These are phyloP conservation scores for Passiflora organensis DNA, from an alignment of 345 rosid genomes.

Conservation along the genomic window DNA sequence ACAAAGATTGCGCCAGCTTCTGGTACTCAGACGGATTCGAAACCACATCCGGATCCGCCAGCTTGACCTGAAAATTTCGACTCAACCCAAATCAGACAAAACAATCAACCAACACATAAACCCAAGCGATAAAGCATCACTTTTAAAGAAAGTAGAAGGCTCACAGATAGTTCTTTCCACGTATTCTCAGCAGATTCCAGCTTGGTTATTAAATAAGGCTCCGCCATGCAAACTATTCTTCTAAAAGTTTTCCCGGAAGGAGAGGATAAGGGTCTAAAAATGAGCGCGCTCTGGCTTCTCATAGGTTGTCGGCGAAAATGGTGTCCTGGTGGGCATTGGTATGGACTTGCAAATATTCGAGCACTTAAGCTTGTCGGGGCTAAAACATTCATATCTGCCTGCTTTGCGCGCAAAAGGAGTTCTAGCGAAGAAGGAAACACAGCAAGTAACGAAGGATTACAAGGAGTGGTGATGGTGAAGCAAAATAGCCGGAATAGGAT, in stretches of 20 bases:
- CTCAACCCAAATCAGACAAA: neutral
- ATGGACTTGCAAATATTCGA: slow-evolving; percentile 28
- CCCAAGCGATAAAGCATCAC: too few relatives aligned
- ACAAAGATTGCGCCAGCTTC: slow-evolving; percentile 76
- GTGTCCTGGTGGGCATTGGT: slow-evolving; percentile 12
- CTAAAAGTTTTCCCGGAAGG: slow-evolving; percentile 29
- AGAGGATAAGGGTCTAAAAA: slow-evolving; percentile 21
- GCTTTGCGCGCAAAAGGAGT: neutral
- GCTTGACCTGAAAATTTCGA: slow-evolving; percentile 49
- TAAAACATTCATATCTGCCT: slow-evolving; percentile 34
- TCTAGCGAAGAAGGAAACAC: neutral
- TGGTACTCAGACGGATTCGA: slow-evolving; percentile 77
- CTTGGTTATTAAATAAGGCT: slow-evolving; percentile 68
- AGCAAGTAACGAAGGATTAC: neutral
- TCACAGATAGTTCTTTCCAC: slow-evolving; percentile 88
- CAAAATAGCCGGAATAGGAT: neutral
- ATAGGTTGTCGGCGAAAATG: slow-evolving; percentile 17
- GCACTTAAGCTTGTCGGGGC: slow-evolving; percentile 37
- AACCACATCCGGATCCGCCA: slow-evolving; percentile 86
- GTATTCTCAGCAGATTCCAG: slow-evolving; percentile 94
- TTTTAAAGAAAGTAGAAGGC: slow-evolving; percentile 5
- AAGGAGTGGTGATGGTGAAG: too few relatives aligned
- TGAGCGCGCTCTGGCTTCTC: slow-evolving; percentile 16
- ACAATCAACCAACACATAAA: neutral
- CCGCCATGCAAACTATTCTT: slow-evolving; percentile 87